Base-by-base conservation (phyloP, 257 asterid species). In the Solanum chmielewskii region DNA sequence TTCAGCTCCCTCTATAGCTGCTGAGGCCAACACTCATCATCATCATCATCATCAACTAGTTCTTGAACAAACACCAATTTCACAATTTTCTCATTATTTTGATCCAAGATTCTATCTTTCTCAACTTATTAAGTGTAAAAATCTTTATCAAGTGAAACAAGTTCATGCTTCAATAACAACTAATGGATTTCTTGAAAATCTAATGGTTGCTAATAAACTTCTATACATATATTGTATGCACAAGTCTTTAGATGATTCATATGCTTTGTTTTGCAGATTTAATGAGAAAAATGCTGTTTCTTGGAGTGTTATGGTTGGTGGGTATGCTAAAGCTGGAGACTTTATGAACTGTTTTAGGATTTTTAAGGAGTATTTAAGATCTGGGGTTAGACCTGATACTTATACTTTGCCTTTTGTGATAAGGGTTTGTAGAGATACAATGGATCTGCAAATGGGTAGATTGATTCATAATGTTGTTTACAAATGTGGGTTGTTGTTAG, bases 271-370 rank as follows among this genome's bases (percentile, higher is more conserved):
- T 74, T 82, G 86, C 42, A 85, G 91, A 49, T 87, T 92, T 27
- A 23, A 35, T 27, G 90, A 80, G 45, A 91, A 88, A 88, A 84
- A 91, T 85, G 73, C 93, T 27, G 89, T 88, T 90, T 92, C 94
- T 45, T 93, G 96, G 95, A 91, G 96, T 89, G 92, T 91, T 71
- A 88, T 92, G 92, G 86, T 93, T 66, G 94, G 93, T 75, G 96
- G 96, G 86, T 91, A 86, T 88, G 92, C 93, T 33, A 92, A 91
- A 88, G 86, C 88, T 88, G 91, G 91, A 69, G 92, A 91, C 7
- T 89, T 37, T 87, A 3, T 71, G 13, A 89, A 83, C 44, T 91
- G 96, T 83, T 93, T 88, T 47, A 85, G 85, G 69, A 81, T 66
- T 84, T 91, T 93, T 85, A 91, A 91, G 90, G 93, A 93, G 83